Evolutionary conservation across 805 yeast genomes (phyloP), one percentile per base, ranked within the genome.

Genomic region (Candida hungchunana): DNA sequence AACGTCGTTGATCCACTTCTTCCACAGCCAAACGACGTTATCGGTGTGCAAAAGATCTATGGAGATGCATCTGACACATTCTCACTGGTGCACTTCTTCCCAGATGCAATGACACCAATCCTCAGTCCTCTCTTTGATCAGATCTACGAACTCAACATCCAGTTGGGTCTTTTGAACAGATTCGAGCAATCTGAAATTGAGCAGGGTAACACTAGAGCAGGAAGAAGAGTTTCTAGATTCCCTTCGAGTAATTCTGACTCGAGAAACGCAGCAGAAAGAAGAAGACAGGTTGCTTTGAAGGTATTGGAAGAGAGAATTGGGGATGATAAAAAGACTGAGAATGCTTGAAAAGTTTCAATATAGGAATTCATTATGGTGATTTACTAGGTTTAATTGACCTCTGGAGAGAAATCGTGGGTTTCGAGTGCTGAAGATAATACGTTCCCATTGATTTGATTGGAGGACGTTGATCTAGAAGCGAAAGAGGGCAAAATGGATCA

Each of bases 31-130:
- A 55, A 37, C 42, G 47, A 44, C 32, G 44, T 55, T 20, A 47
- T 53, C 23, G 59, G 58, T 10, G 51, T 54, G 11, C 53, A 47
- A 22, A 55, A 67, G 17, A 61, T 79, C 9, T 59, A 72, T 18
- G 96, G 97, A 25, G 96, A 88, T 58, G 95, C 96, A 0, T 79
- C 93, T 0, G 96, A 89, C 47, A 82, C 90, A 1, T 89, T 89
- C 65, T 78, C 84, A 37, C 69, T 89, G 43, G 79, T 80, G 21
- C 81, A 82, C 49, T 86, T 89, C 56, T 89, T 89, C 75, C 97
- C 97, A 1, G 76, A 69, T 31, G 55, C 72, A 1, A 23, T 72
- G 3, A 75, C 76, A 37, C 73, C 76, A 3, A 43, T 70, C 18
- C 55, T 86, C 31, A 63, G 66, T 22, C 75, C 77, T 2, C 48